These are phyloP conservation scores for Cucurbita maxima DNA, from an alignment of 306 rosid species.

Conservation along the genomic window DNA sequence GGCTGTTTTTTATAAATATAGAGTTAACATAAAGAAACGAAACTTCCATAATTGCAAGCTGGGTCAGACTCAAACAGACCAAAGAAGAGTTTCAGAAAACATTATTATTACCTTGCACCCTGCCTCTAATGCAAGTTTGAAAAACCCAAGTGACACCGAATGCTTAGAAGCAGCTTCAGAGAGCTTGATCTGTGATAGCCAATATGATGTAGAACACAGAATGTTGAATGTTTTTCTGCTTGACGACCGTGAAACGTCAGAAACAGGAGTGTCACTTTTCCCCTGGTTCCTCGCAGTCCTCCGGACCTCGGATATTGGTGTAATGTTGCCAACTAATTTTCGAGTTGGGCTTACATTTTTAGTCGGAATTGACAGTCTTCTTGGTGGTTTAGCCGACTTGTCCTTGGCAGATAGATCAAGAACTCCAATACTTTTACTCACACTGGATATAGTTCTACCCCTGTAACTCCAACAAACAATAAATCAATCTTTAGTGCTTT, in stretches of 20 bases:
- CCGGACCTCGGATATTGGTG: constrained; percentile 64
- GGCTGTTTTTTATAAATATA: constrained; percentile 22
- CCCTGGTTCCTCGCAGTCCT: constrained; percentile 28
- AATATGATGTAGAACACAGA: constrained; percentile 63
- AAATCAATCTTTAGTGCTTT: neutral
- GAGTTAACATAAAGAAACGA: neutral
- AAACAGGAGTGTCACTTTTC: constrained; percentile 48
- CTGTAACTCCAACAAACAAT: constrained; percentile 20
- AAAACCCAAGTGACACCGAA: constrained; percentile 69
- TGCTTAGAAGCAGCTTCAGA: constrained; percentile 69
- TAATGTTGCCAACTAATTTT: constrained; percentile 35
- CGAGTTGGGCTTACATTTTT: constrained; percentile 40
- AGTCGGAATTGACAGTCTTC: constrained; percentile 66
- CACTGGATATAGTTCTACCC: constrained; percentile 32
- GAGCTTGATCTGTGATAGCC: constrained; percentile 75
- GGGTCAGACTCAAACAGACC: neutral
- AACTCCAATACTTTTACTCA: constrained; percentile 61
- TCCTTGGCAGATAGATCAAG: constrained; percentile 72
- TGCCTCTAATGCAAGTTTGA: constrained; percentile 73
- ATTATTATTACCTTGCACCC: constrained; percentile 58
- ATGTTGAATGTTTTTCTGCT: constrained; percentile 37
- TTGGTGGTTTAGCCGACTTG: constrained; percentile 72
- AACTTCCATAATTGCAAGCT: neutral
- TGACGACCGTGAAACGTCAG: constrained; percentile 41
- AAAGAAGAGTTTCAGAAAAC: neutral